phyloP scores from a whole-genome alignment of 768 basidiomycete species.

The Boletus patriciae region DNA sequence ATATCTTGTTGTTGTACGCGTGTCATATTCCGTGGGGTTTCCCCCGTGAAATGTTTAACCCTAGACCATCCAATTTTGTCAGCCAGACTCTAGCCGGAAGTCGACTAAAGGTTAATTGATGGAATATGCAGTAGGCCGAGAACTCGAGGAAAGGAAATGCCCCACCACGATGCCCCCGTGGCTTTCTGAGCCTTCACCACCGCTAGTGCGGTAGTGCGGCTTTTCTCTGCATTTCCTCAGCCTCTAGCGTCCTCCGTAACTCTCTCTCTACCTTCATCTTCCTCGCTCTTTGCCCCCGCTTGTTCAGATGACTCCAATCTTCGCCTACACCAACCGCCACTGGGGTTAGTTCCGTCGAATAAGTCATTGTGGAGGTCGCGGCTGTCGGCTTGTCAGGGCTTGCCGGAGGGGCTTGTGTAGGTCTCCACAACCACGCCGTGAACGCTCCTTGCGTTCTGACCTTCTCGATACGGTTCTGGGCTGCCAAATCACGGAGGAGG shows the following conservation, averaged over 20 bases:
- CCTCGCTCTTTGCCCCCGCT: conserved; percentile 49
- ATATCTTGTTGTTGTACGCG: not conserved
- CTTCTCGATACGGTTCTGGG: conserved; percentile 43
- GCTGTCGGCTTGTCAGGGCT: not conserved
- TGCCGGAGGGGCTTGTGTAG: not conserved
- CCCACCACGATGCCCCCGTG: not conserved
- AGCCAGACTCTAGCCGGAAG: not conserved
- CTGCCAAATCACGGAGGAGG: conserved; percentile 49
- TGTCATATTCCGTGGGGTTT: not conserved
- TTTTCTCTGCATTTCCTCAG: conserved; percentile 28
- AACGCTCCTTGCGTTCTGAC: conserved; percentile 34
- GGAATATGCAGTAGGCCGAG: not conserved
- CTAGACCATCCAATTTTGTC: not conserved
- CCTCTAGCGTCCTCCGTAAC: conserved; percentile 38
- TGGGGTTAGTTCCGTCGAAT: conserved; percentile 16
- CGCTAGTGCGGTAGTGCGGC: not conserved
- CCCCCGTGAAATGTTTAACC: not conserved
- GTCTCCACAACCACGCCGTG: conserved; percentile 45
- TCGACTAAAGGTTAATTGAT: no score
- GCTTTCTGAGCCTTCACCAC: not conserved
- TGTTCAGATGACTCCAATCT: conserved; percentile 60
- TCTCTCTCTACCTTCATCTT: conserved; percentile 46
- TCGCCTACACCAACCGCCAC: conserved; percentile 35
- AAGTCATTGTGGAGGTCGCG: not conserved
- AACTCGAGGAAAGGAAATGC: not conserved